A percentile compares a stretch with the other conserved stretches of the same genome.
Conservation (phyloP, 2,329 filamentous ascomycete genomes). For the Ceratocystis alfenasii region DNA sequence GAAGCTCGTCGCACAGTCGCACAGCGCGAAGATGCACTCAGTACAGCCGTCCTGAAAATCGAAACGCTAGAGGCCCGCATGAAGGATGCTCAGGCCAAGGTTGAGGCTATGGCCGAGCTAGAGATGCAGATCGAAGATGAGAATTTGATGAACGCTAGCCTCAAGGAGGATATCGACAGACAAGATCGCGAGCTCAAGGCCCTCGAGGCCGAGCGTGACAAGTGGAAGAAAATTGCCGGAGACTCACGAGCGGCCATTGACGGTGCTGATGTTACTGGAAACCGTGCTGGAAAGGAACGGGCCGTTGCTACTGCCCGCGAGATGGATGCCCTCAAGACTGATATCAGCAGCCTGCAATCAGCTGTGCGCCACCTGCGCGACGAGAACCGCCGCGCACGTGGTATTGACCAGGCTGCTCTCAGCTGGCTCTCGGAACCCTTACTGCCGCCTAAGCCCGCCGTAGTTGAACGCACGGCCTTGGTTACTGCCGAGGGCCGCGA, state of each 20-base stretch:
- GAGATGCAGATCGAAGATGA: slow-evolving; percentile 47
- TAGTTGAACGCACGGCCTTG: slow-evolving; percentile 41
- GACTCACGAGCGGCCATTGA: slow-evolving; percentile 47
- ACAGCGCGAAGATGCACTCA: slow-evolving; percentile 67
- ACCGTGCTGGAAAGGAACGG: slow-evolving; percentile 50
- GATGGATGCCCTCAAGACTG: slow-evolving; percentile 57
- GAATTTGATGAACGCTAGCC: slow-evolving; percentile 38
- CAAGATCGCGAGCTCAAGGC: slow-evolving; percentile 54
- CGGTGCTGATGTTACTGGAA: slow-evolving; percentile 33
- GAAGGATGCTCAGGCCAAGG: slow-evolving; percentile 69
- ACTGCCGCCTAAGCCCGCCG: slow-evolving; percentile 36
- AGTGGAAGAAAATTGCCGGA: slow-evolving; percentile 59
- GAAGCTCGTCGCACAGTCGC: slow-evolving; percentile 62
- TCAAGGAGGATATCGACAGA: slow-evolving; percentile 53
- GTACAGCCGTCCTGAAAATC: slow-evolving; percentile 82
- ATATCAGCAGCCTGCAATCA: slow-evolving; percentile 52
- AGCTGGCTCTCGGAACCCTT: slow-evolving; percentile 57
- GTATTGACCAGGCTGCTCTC: slow-evolving; percentile 42
- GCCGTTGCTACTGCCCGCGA: slow-evolving; percentile 60
- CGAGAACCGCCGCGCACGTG: slow-evolving; percentile 51
- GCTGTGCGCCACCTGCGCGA: slow-evolving; percentile 57
- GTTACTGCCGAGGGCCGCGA: slow-evolving; percentile 52
- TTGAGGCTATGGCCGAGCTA: slow-evolving; percentile 53
- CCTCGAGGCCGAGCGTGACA: slow-evolving; percentile 54
- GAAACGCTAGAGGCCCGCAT: slow-evolving; percentile 82